These are phyloP conservation scores for Aspergillus spinulosporus DNA, from an alignment of 2,329 filamentous ascomycete species.

Conservation along the genomic window DNA sequence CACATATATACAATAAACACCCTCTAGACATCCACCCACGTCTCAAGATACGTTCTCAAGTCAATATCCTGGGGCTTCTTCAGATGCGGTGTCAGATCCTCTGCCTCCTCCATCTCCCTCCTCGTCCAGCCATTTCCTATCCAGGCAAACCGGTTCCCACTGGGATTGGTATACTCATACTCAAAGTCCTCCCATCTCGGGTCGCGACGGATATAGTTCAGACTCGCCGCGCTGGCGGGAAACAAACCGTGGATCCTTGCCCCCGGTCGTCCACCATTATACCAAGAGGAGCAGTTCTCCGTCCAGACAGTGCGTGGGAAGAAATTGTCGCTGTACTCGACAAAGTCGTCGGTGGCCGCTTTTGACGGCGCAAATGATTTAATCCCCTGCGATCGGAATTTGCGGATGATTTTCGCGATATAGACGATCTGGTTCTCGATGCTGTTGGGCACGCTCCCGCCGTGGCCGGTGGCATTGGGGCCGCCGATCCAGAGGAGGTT, in stretches of 20 bases:
- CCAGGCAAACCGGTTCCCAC: slow-evolving; percentile 53
- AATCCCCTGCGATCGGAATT: slow-evolving; percentile 66
- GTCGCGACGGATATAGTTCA: slow-evolving; percentile 58
- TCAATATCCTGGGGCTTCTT: slow-evolving; percentile 58
- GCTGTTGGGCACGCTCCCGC: slow-evolving; percentile 66
- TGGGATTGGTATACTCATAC: slow-evolving; percentile 49
- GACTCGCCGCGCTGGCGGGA: slow-evolving; percentile 66
- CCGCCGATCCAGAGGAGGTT: slow-evolving; percentile 67
- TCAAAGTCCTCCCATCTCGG: slow-evolving; percentile 63
- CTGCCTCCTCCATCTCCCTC: slow-evolving; percentile 56
- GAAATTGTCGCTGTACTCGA: slow-evolving; percentile 49
- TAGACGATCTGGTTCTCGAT: slow-evolving; percentile 67
- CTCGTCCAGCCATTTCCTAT: slow-evolving; percentile 68
- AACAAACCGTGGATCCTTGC: slow-evolving; percentile 67
- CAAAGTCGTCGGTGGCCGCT: slow-evolving; percentile 60
- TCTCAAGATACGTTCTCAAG: slow-evolving; percentile 64
- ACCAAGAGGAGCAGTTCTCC: slow-evolving; percentile 69
- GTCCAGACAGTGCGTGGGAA: slow-evolving; percentile 52
- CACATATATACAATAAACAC: not conserved
- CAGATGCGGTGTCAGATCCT: slow-evolving; percentile 66
- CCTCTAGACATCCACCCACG: slow-evolving; percentile 59
- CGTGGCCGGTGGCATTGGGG: slow-evolving; percentile 59
- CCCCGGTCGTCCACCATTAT: slow-evolving; percentile 65
- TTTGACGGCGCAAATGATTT: slow-evolving; percentile 59
- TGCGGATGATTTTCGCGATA: slow-evolving; percentile 66